Evolutionary conservation across 2,329 filamentous ascomycete species (phyloP).

Genomic region (Periconia digitata): DNA sequence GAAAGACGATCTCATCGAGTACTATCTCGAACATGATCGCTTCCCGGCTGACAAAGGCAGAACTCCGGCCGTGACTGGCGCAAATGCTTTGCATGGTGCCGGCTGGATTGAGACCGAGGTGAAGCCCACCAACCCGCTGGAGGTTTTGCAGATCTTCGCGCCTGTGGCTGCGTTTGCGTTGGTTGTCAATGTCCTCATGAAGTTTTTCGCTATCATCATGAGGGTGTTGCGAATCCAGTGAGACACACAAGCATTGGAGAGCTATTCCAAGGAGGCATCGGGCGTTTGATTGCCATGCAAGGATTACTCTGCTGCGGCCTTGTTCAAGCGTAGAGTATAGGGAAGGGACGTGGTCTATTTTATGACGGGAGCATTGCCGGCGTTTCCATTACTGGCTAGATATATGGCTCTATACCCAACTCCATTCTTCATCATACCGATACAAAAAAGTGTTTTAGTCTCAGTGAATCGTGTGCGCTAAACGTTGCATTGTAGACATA

Average conservation of each 20-base stretch:
- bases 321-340: neutral
- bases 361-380: neutral
- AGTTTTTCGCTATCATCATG: slow-evolving; percentile 27
- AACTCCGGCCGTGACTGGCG: slow-evolving; percentile 19
- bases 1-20: slow-evolving; percentile 84
- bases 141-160: slow-evolving; percentile 49
- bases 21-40: slow-evolving; percentile 71
- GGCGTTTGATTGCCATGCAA: neutral
- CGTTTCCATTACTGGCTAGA: neutral
- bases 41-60: slow-evolving; percentile 68
- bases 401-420: slow-evolving; percentile 4
- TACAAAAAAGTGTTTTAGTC: too few species aligned
- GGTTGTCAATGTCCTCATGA: slow-evolving; percentile 35
- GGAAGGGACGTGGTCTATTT: neutral
- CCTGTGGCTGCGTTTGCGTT: slow-evolving; percentile 41
- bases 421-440: neutral
- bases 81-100: slow-evolving; percentile 33
- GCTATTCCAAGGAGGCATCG: neutral
- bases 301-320: neutral
- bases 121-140: slow-evolving; percentile 38
- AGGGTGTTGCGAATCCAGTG: slow-evolving; percentile 11
- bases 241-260: neutral
- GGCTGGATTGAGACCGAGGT: slow-evolving; percentile 53
- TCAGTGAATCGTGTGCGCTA: too few species aligned
- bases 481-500: too few species aligned